A percentile compares a stretch with the other conserved stretches of the same genome.
These are phyloP conservation scores for Leishmania arabica DNA, from an alignment of 208 protist species.

Conservation along the genomic window DNA sequence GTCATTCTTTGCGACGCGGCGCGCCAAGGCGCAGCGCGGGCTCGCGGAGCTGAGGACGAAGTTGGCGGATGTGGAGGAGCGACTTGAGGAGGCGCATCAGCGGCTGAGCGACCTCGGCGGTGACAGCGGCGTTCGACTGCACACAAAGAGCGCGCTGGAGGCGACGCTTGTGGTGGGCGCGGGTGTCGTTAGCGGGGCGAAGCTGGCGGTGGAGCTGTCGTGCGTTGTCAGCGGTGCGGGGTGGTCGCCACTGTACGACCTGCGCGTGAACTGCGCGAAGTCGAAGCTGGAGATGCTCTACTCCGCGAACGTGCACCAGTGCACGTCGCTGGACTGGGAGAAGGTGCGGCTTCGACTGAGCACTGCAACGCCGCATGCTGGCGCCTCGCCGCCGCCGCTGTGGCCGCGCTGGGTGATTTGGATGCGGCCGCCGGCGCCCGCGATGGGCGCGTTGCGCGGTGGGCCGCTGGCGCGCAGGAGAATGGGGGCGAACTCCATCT, in stretches of 20 bases:
- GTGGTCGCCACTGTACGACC: conserved; percentile 53
- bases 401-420: conserved; percentile 37
- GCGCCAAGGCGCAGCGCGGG: conserved; percentile 18
- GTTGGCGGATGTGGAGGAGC: conserved; percentile 22
- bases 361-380: conserved; percentile 50
- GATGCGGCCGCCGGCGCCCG: conserved; percentile 15
- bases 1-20: conserved; percentile 25
- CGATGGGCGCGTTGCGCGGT: neutral
- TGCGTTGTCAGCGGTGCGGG: conserved; percentile 43
- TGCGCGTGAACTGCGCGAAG: conserved; percentile 38
- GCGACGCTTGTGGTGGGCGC: conserved; percentile 29
- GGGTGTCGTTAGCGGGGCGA: conserved; percentile 6
- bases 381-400: conserved; percentile 36
- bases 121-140: conserved; percentile 20
- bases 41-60: conserved; percentile 3
- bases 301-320: conserved; percentile 49
- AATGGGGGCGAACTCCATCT: neutral
- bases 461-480: neutral
- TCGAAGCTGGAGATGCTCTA: conserved; percentile 48
- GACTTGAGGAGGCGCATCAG: conserved; percentile 8
- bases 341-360: conserved; percentile 51
- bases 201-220: conserved; percentile 38
- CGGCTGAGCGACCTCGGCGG: conserved; percentile 15
- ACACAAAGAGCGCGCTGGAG: conserved; percentile 20
- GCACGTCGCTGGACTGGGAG: conserved; percentile 53